phyloP scores from a whole-genome alignment of 768 basidiomycete species.

The Tylopilus intermedius region DNA sequence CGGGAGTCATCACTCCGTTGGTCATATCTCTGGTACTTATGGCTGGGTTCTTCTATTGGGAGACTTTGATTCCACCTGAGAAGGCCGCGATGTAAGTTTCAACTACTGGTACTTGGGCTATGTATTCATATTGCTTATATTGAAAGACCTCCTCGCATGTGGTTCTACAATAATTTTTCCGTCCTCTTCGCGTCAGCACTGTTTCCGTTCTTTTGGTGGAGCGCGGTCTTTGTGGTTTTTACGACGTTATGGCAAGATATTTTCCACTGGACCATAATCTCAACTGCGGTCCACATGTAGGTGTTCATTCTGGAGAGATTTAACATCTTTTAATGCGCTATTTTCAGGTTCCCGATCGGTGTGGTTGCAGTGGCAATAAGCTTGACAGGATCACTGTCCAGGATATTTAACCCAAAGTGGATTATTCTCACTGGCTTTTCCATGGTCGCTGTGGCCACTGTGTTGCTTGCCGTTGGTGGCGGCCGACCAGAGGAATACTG shows the following conservation, averaged over 20 bases:
- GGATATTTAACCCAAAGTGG: constrained; percentile 38
- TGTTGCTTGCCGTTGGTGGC: constrained; percentile 40
- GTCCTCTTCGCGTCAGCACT: constrained; percentile 36
- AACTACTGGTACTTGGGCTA: neutral
- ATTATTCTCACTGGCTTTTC: constrained; percentile 41
- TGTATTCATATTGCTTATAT: neutral
- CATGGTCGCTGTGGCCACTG: constrained; percentile 35
- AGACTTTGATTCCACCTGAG: constrained; percentile 36
- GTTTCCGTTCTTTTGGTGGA: constrained; percentile 42
- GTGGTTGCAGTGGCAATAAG: constrained; percentile 33
- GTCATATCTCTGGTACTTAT: constrained; percentile 40
- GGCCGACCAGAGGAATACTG: constrained; percentile 41
- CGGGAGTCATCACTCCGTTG: constrained; percentile 42
- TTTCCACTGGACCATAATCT: constrained; percentile 39
- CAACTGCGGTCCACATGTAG: constrained; percentile 38
- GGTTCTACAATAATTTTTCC: constrained; percentile 39
- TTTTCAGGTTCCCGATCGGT: constrained; percentile 39
- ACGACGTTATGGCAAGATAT: constrained; percentile 38
- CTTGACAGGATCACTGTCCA: constrained; percentile 38
- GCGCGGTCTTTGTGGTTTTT: constrained; percentile 29
- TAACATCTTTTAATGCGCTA: neutral
- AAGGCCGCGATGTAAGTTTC: constrained; percentile 39
- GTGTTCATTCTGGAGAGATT: constrained; percentile 1
- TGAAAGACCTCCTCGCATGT: constrained; percentile 38
- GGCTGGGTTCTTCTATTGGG: constrained; percentile 48